Evolutionary conservation across 2,329 filamentous ascomycete genomes (phyloP).

Genomic region (Delphinella strobiligena): DNA sequence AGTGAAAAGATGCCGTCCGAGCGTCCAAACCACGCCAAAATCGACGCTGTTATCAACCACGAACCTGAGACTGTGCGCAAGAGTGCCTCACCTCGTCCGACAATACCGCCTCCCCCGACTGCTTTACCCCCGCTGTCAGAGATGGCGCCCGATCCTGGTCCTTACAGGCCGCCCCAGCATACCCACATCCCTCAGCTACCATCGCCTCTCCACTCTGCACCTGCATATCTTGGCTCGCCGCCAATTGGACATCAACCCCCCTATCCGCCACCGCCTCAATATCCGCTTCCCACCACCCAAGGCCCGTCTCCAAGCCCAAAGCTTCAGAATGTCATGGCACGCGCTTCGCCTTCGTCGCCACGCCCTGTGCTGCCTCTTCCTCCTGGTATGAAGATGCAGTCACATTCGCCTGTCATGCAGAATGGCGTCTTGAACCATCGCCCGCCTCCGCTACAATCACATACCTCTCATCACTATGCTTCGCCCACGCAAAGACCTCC

Average conservation of each 20-base stretch:
- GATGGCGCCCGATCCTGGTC: constrained; percentile 21
- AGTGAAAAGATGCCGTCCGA: not conserved
- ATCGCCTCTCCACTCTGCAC: constrained; percentile 16
- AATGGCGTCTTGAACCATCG: constrained; percentile 12
- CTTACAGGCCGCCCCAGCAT: constrained; percentile 15
- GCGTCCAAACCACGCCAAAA: constrained; percentile 16
- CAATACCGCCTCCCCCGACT: constrained; percentile 16
- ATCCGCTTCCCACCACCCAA: constrained; percentile 15
- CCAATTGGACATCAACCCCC: constrained; percentile 25
- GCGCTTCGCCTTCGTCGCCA: constrained; percentile 22
- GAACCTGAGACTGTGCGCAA: constrained; percentile 22
- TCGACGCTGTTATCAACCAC: constrained; percentile 25
- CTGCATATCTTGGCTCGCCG: constrained; percentile 21
- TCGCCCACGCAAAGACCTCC: constrained; percentile 16
- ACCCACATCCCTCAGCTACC: constrained; percentile 12
- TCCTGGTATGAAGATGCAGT: constrained; percentile 21
- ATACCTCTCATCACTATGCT: constrained; percentile 19
- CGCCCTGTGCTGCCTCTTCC: constrained; percentile 25
- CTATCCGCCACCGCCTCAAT: constrained; percentile 22
- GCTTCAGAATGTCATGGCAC: constrained; percentile 18
- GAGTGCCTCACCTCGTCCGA: constrained; percentile 12
- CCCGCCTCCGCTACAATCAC: constrained; percentile 19
- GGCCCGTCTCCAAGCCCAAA: constrained; percentile 17
- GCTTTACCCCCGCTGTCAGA: constrained; percentile 22
- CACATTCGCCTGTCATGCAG: constrained; percentile 13